Base-by-base conservation (phyloP, 2,329 filamentous ascomycete genomes). In the Chaetomium olivaceum region DNA sequence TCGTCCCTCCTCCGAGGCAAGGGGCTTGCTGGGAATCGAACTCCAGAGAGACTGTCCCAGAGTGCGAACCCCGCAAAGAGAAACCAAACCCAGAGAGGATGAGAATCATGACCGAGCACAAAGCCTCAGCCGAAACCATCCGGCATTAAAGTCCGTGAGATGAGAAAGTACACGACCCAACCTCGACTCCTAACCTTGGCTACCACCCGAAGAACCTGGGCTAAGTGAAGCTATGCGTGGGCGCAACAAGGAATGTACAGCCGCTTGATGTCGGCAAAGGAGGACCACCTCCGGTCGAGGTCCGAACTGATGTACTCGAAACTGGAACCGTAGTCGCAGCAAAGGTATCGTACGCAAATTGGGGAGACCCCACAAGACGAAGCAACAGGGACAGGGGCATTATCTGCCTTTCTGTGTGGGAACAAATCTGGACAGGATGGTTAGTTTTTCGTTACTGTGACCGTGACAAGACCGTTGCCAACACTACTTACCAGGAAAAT, bases 401-500 rank as follows among this genome's bases (percentile, higher is more conserved):
- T 52, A 69, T 56, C 67, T 52, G n/a, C 58, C 61, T 29, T 70
- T 70, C 11, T 58, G 58, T 6, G 66, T 1, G 5, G 64, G 36
- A 71, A 71, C 33, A 69, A 63, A 14, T 72, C 71, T 72, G 50
- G 48, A 9, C 6, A 50, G 2, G 27, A 19, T 21, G 1, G 64
- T 71, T 12, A 70, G 63, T 39, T 7, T 7, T 39, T 19, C 11
- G 12, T 12, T 43, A 16, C n/a, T 14, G 25, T 3, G 2, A 9
- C 11, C 3, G 1, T 8, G n/a, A 23, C n/a, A 27, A 1, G 31
- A 7, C 11, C 14, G 3, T 3, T 29, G 7, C 11, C 12, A 8
- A 31, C 3, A 19, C 6, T 14, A 27, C 71, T 33, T 71, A 76
- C 74, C 88, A 71, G 87, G 86, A 74, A 96, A 96, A 79, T 98